These are phyloP conservation scores for Sapria himalayana DNA, from an alignment of 345 rosid genomes.

Conservation along the genomic window DNA sequence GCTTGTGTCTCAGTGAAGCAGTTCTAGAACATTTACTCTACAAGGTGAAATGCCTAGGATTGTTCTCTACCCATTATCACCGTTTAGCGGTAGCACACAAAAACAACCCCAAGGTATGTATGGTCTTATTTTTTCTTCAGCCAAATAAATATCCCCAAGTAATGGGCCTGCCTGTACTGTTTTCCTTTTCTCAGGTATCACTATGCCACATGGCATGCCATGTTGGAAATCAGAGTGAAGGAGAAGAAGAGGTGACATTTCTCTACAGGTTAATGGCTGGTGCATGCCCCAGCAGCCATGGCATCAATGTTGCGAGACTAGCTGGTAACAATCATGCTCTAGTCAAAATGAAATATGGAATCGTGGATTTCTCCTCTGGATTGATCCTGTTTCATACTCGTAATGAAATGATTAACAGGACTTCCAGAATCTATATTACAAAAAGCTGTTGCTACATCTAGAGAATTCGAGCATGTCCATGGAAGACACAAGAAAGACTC, in stretches of 20 bases:
- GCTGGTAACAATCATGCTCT: slow-evolving; percentile 34
- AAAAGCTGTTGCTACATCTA: slow-evolving; percentile 48
- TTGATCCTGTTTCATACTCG: slow-evolving; percentile 1
- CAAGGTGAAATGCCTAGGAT: slow-evolving; percentile 65
- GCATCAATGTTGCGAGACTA: slow-evolving; percentile 87
- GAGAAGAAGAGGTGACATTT: slow-evolving; percentile 71
- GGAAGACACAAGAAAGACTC: slow-evolving; percentile 18
- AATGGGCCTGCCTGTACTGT: not conserved
- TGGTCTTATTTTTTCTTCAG: slow-evolving; percentile 1
- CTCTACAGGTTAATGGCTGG: slow-evolving; percentile 66
- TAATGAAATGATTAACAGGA: slow-evolving; percentile 37
- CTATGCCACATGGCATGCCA: slow-evolving; percentile 87
- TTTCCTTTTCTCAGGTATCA: slow-evolving; percentile 31
- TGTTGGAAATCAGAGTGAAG: slow-evolving; percentile 47
- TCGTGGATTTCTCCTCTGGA: not conserved
- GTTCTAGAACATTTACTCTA: slow-evolving; percentile 76
- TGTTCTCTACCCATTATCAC: slow-evolving; percentile 95
- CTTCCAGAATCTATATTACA: slow-evolving; percentile 43
- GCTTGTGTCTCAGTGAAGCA: slow-evolving; percentile 33
- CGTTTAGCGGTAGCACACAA: slow-evolving; percentile 57
- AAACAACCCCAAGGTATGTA: slow-evolving; percentile 35
- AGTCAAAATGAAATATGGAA: not conserved
- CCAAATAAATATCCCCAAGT: not conserved
- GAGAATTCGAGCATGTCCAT: slow-evolving; percentile 41
- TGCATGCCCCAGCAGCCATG: slow-evolving; percentile 93